Percentiles rank a stretch among this genome's conserved stretches.
Conservation (phyloP, 2,329 filamentous ascomycete species). For the Didymella lethalis region DNA sequence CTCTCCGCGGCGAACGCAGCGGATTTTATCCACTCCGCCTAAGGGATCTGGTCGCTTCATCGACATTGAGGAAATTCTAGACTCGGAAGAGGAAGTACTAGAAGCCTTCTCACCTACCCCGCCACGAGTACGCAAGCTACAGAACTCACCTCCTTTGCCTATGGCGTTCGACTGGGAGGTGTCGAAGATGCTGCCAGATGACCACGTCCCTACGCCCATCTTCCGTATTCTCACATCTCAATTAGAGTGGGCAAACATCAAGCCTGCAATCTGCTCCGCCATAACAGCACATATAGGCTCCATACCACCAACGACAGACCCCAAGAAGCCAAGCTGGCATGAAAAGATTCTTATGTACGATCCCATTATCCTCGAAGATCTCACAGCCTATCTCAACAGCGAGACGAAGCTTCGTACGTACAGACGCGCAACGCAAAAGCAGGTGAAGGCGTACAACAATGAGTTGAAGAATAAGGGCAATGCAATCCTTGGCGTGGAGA, state of each 20-base stretch:
- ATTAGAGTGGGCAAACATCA: slow-evolving; percentile 45
- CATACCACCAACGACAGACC: slow-evolving; percentile 52
- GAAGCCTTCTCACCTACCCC: slow-evolving; percentile 46
- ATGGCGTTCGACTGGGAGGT: slow-evolving; percentile 17
- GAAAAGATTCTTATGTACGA: slow-evolving; percentile 96
- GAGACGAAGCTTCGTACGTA: slow-evolving; percentile 35
- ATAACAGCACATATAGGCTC: slow-evolving; percentile 60
- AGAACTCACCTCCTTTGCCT: slow-evolving; percentile 29
- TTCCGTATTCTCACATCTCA: slow-evolving; percentile 26
- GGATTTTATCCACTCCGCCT: slow-evolving; percentile 24
- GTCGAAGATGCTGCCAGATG: not conserved
- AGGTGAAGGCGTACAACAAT: slow-evolving; percentile 43
- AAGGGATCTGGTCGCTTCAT: slow-evolving; percentile 37
- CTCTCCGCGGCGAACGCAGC: slow-evolving; percentile 2
- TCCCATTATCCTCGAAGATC: slow-evolving; percentile 85
- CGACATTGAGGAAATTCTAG: slow-evolving; percentile 51
- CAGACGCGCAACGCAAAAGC: slow-evolving; percentile 40
- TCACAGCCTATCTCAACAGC: slow-evolving; percentile 80
- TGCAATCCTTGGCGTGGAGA: slow-evolving; percentile 21
- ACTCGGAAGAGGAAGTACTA: slow-evolving; percentile 49
- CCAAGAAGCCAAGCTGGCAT: slow-evolving; percentile 71
- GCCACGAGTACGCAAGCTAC: slow-evolving; percentile 35
- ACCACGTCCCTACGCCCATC: slow-evolving; percentile 14
- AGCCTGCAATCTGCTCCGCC: slow-evolving; percentile 52
- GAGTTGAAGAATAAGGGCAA: slow-evolving; percentile 26